Evolutionary conservation across 108 stramenopile genomes (phyloP).

Genomic region (Ochromonas danica): DNA sequence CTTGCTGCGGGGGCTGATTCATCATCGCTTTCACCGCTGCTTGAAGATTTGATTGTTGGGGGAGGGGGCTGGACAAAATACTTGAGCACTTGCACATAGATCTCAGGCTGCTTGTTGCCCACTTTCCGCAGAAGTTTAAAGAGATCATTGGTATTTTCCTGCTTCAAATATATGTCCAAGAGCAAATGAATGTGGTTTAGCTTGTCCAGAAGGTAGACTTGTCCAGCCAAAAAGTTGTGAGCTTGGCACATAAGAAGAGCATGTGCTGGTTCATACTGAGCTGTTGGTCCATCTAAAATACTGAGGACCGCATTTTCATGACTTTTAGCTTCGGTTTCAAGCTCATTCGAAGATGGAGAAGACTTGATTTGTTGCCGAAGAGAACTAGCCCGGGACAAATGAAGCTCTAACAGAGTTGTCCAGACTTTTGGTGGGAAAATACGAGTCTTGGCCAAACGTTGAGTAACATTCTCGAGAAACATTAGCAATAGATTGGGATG

Average conservation of each 20-base stretch:
- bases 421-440: background rate
- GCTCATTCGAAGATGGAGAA: background rate
- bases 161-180: background rate
- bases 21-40: background rate
- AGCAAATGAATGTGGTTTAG: background rate
- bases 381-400: background rate
- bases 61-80: too few species aligned
- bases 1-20: background rate
- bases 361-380: background rate
- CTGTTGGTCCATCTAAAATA: conserved; percentile 24
- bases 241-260: background rate
- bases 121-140: background rate
- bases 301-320: background rate
- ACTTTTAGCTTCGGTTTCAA: background rate
- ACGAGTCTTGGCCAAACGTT: background rate
- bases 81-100: conserved; percentile 8
- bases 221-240: background rate
- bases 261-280: background rate
- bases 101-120: conserved; percentile 19
- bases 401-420: background rate
- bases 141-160: too few species aligned
- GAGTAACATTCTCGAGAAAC: background rate
- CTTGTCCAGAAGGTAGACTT: conserved; percentile 1
- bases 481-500: background rate
- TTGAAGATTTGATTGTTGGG: too few species aligned